Evolutionary conservation across 805 yeast species (phyloP), one percentile per base, ranked within the genome.

Genomic region (Suhomyces canberraensis): DNA sequence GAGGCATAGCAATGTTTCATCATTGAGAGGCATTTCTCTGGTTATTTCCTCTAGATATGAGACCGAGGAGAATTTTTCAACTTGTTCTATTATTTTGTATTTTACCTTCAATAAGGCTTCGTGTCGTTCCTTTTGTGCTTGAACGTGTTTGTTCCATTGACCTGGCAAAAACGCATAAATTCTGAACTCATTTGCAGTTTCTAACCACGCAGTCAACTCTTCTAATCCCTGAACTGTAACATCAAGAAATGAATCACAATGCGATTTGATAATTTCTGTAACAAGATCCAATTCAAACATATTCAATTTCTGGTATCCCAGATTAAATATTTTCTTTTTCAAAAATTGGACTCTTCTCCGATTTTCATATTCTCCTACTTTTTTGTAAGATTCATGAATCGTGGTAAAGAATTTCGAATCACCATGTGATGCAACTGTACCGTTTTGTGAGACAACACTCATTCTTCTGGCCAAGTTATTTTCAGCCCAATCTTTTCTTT

Each of bases 331-430:
- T 29, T 53, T 47, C 17, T 44, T 33, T 31, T 41, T 45, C 22
- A 57, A 40, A 11, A 56, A 39, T 4, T 40, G 37, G 21, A 36
- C 44, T 25, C 63, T 45, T 29, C 39, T 44, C 19, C 35, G 35
- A 22, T 47, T 47, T 36, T 61, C 66, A 36, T 40, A 57, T 16
- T 46, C 47, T 0, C 62, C 66, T 3, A 60, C 66, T 14, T 52
- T 49, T 17, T 50, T 53, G 35, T 61, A 61, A 3, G 56, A 47
- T 14, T 56, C 59, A 21, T 52, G 46, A 25, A 60, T 48, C 3
- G 60, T 44, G 8, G 58, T 46, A 35, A 54, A 49, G 15, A 59
- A 40, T 35, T 56, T 58, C 26, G 47, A 46, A 17, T 52, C 54
- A n/a, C 51, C 47, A 15, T 38, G 41, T 4, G 34, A 24, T 4